Evolutionary conservation across 257 asterid genomes (phyloP), one percentile per base, ranked within the genome.

Genomic region (Fraxinus anomala): DNA sequence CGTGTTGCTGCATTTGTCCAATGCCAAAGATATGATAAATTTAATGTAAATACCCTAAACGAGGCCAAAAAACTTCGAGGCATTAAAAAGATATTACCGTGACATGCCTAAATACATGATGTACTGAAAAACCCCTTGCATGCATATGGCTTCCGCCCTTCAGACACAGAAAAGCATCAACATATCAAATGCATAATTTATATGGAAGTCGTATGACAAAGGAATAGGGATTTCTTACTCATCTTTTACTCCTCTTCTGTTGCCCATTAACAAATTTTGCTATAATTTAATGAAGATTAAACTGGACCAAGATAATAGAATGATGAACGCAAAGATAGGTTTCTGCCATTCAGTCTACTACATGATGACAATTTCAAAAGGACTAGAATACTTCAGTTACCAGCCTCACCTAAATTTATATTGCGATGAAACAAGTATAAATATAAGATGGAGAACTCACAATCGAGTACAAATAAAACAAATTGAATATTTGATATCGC

Each of bases 121-220:
- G 87, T 49, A 83, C 79, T 70, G 99, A 95, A 74, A 84, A 72
- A 2, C 97, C 97, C 68, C 92, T 86, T 23, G 97, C 89, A 85
- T 95, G 97, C 77, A 95, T 68, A 67, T 91, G 83, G 90, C 91
- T 95, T 80, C 99, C 99, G 78, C 98, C 97, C 98, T 94, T 77
- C 88, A 84, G 28, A 54, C 83, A 49, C 67, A 86, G 77, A 49
- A 23, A 68, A 77, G 75, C 3, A 39, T 77, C 5, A 66, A 75
- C 1, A 37, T 59, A 30, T 24, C 66, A 74, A 42, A 76, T 21
- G 68, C 61, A 77, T 34, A 42, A 49, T 47, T 66, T 33, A 68
- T 68, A 67, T n/a, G 78, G 72, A 54, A 78, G 75, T 65, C 70
- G 71, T 49, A 73, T 73, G 37, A 16, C 69, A 3, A 5, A 63